These are phyloP conservation scores for Salvia splendens DNA, from an alignment of 257 asterid species.

Conservation along the genomic window DNA sequence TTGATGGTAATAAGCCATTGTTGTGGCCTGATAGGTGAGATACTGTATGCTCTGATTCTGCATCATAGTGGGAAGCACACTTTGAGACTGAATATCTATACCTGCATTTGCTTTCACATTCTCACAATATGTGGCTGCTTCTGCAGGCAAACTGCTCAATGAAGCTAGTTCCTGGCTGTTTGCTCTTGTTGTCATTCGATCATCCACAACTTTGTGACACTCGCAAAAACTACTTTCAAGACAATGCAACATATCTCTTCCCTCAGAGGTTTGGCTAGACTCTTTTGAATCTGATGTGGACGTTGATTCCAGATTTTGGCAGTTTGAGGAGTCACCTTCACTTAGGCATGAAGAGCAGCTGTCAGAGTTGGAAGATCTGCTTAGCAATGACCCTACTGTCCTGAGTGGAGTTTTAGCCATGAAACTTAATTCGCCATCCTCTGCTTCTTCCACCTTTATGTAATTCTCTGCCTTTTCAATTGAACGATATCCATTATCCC, in stretches of 20 bases:
- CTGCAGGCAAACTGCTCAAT: slow-evolving; percentile 40
- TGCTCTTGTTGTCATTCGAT: slow-evolving; percentile 31
- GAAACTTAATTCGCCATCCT: slow-evolving; percentile 41
- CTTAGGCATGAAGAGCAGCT: slow-evolving; percentile 81
- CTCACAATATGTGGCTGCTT: slow-evolving; percentile 38
- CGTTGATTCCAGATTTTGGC: slow-evolving; percentile 66
- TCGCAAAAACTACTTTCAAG: slow-evolving; percentile 42
- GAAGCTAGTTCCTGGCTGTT: slow-evolving; percentile 38
- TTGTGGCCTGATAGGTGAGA: slow-evolving; percentile 68
- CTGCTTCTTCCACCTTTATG: slow-evolving; percentile 47
- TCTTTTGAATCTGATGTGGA: slow-evolving; percentile 88
- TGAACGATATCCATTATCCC: slow-evolving; percentile 33
- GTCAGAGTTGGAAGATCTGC: slow-evolving; percentile 69
- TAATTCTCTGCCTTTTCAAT: slow-evolving; percentile 38
- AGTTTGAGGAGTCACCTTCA: slow-evolving; percentile 72
- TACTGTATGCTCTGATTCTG: slow-evolving; percentile 58
- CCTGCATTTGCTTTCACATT: slow-evolving; percentile 45
- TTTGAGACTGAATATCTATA: slow-evolving; percentile 51
- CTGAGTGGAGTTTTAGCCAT: slow-evolving; percentile 32
- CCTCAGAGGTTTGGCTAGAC: slow-evolving; percentile 65
- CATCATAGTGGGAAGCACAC: slow-evolving; percentile 49
- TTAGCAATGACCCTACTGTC: slow-evolving; percentile 41
- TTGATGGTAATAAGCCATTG: slow-evolving; percentile 75
- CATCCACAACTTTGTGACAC: slow-evolving; percentile 35
- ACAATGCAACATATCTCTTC: slow-evolving; percentile 51